Conservation (phyloP, 495 filamentous ascomycete species). For the Annulohypoxylon maeteangense region DNA sequence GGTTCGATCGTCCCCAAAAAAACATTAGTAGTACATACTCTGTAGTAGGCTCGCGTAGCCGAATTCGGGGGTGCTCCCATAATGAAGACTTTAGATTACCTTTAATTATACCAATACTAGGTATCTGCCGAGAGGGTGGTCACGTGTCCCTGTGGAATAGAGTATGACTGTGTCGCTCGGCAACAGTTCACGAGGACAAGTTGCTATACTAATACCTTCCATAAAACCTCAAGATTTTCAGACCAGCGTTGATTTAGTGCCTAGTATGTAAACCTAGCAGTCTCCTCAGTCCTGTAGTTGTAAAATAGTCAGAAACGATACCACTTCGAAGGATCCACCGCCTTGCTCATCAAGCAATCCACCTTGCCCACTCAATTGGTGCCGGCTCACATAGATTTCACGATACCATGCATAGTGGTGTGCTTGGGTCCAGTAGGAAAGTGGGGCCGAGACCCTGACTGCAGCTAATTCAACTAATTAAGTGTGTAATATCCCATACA, state of each 20-base stretch:
- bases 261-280: not conserved
- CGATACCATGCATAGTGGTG: slow-evolving; percentile 32
- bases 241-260: slow-evolving; percentile 8
- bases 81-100: not conserved
- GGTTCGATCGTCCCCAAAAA: not conserved
- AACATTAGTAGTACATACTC: not conserved
- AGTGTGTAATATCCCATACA: slow-evolving; percentile 13
- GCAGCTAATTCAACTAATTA: slow-evolving; percentile 28
- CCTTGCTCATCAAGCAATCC: not conserved
- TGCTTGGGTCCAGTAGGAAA: slow-evolving; percentile 36
- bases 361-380: slow-evolving; percentile 11
- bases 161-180: not conserved
- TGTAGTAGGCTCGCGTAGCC: slow-evolving; percentile 17
- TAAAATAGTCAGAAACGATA: slow-evolving; percentile 15
- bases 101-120: too few species aligned
- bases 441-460: slow-evolving; percentile 44
- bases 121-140: slow-evolving; percentile 1
- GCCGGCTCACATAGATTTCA: slow-evolving; percentile 28
- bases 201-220: slow-evolving; percentile 2
- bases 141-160: slow-evolving; percentile 1
- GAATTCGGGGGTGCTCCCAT: not conserved
- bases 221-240: slow-evolving; percentile 19
- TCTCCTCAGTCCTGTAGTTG: not conserved
- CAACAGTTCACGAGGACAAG: not conserved
- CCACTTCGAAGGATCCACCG: slow-evolving; percentile 28